Evolutionary conservation across 2,329 filamentous ascomycete species (phyloP).

Genomic region (Xylaria sp.): DNA sequence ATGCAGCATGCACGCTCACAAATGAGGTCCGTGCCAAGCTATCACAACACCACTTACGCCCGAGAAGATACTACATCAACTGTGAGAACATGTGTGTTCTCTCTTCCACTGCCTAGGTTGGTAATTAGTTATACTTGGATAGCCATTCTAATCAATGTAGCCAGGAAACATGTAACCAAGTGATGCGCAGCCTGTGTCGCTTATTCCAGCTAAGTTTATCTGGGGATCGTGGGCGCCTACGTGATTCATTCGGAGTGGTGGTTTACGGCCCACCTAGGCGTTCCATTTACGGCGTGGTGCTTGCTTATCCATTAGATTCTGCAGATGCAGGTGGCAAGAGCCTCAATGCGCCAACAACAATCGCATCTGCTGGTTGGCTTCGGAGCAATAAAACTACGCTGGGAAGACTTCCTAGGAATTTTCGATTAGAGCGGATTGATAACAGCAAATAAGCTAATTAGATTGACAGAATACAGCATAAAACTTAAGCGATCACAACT

Average conservation of each 20-base stretch:
- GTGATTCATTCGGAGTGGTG: no score
- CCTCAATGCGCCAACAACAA: no score
- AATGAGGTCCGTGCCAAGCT: neutral
- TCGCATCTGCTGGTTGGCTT: no score
- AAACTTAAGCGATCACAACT: no score
- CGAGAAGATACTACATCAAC: neutral
- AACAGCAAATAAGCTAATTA: no score
- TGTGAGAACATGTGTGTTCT: neutral
- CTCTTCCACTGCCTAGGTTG: neutral
- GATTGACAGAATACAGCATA: no score
- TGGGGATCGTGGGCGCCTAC: no score
- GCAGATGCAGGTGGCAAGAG: no score
- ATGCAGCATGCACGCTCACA: conserved; percentile 8
- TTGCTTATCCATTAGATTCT: no score
- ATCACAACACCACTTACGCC: neutral
- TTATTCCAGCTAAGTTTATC: neutral
- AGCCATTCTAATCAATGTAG: neutral
- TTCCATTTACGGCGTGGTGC: no score
- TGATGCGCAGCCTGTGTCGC: neutral
- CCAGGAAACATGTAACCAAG: neutral
- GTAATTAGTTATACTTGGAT: neutral
- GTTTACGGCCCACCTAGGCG: no score
- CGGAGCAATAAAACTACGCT: neutral
- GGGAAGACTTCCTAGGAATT: neutral
- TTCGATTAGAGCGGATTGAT: no score